A percentile compares a stretch with the other conserved stretches of the same genome.
These are phyloP conservation scores for Immersiella caudata DNA, from an alignment of 495 filamentous ascomycete species.

Conservation along the genomic window DNA sequence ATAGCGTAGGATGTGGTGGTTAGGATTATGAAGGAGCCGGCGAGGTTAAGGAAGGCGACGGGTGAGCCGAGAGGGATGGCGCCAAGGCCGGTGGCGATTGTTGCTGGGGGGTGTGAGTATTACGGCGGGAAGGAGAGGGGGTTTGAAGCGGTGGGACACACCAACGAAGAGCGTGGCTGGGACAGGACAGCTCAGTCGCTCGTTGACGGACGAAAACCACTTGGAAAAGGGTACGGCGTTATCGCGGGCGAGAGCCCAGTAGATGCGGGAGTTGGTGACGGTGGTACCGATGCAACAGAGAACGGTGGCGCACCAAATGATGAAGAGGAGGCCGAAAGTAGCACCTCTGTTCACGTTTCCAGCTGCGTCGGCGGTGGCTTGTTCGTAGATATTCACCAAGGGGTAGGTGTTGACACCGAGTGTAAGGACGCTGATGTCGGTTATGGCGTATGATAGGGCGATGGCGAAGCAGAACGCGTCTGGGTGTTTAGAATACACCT, in stretches of 20 bases:
- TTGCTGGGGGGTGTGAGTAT: constrained; percentile 26
- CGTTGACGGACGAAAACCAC: constrained; percentile 52
- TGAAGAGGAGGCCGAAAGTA: constrained; percentile 67
- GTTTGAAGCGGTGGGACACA: constrained; percentile 8
- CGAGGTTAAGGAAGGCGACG: constrained; percentile 76
- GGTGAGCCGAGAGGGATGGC: constrained; percentile 72
- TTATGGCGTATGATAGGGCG: constrained; percentile 72
- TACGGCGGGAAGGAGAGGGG: not conserved
- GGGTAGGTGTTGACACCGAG: constrained; percentile 65
- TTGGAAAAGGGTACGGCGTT: constrained; percentile 59
- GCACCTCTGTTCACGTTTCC: constrained; percentile 47
- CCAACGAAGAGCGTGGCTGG: constrained; percentile 67
- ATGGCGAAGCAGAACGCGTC: constrained; percentile 75
- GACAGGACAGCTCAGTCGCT: constrained; percentile 63
- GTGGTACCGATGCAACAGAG: constrained; percentile 68
- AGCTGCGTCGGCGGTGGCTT: constrained; percentile 63
- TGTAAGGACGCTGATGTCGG: constrained; percentile 63
- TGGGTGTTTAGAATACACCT: constrained; percentile 9
- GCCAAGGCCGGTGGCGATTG: constrained; percentile 66
- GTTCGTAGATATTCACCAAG: constrained; percentile 74
- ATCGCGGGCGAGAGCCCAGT: constrained; percentile 82
- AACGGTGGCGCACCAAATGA: constrained; percentile 66
- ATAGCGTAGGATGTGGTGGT: constrained; percentile 73
- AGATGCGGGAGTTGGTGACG: constrained; percentile 78
- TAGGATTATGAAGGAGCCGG: constrained; percentile 74